Evolutionary conservation across 106 monocot genomes (phyloP).

Genomic region (Amphibolis antarctica): DNA sequence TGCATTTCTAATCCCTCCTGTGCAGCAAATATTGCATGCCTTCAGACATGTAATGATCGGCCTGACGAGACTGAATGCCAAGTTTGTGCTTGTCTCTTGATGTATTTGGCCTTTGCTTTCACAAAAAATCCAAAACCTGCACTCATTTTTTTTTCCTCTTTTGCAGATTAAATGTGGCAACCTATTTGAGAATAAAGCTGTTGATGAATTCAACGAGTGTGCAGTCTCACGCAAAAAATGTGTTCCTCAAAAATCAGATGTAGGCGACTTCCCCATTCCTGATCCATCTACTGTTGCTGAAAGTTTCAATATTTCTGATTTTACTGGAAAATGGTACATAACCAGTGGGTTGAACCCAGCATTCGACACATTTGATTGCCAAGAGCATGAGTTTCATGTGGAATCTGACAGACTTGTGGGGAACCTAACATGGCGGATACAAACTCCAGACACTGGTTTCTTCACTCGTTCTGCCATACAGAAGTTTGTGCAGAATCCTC

Average conservation of each 20-base stretch:
- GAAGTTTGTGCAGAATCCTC: conserved; percentile 80
- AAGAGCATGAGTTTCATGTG: conserved; percentile 81
- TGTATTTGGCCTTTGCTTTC: neutral
- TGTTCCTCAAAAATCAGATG: conserved; percentile 66
- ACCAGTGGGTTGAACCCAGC: conserved; percentile 80
- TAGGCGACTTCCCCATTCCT: conserved; percentile 86
- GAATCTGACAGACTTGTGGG: conserved; percentile 63
- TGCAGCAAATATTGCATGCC: conserved; percentile 91
- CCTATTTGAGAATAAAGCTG: conserved; percentile 83
- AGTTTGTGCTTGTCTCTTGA: conserved; percentile 25
- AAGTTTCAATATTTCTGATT: conserved; percentile 61
- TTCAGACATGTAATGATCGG: conserved; percentile 90
- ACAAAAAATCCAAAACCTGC: neutral
- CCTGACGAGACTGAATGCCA: conserved; percentile 99
- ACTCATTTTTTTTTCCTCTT: neutral
- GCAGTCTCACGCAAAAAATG: conserved; percentile 97
- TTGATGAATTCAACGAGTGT: conserved; percentile 95
- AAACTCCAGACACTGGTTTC: conserved; percentile 67
- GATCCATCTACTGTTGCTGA: conserved; percentile 55
- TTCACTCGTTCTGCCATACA: conserved; percentile 68
- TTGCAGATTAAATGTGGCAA: conserved; percentile 91
- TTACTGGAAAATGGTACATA: conserved; percentile 93
- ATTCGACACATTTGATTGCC: conserved; percentile 89
- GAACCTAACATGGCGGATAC: conserved; percentile 73
- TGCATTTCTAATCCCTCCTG: conserved; percentile 90